A percentile compares a stretch with the other conserved stretches of the same genome.
Evolutionary conservation across 129 eudicot species (phyloP).

Genomic region (Cynara cardunculus): DNA sequence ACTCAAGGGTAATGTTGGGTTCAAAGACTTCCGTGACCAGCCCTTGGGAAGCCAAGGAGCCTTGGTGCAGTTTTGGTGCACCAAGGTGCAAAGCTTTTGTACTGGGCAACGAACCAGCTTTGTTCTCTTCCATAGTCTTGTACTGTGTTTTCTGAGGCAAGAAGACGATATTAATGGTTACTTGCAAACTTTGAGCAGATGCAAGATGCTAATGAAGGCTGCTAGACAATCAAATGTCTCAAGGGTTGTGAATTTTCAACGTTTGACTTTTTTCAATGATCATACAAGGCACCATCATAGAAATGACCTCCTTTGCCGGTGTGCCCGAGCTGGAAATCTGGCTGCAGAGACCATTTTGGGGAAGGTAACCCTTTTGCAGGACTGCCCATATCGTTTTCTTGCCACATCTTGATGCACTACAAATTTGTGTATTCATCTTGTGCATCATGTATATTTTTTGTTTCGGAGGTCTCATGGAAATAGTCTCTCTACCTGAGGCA

Average conservation of each 20-base stretch:
- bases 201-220: background rate
- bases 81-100: too few species aligned
- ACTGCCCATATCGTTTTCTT: background rate
- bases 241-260: background rate
- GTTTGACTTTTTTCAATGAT: background rate
- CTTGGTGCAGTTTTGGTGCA: too few species aligned
- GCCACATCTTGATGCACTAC: background rate
- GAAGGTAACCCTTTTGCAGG: constrained; percentile 16
- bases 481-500: background rate
- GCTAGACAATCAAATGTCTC: background rate
- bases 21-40: too few species aligned
- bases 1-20: too few species aligned
- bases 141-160: background rate
- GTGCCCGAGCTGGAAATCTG: constrained; percentile 19
- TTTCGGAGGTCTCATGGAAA: background rate
- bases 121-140: background rate
- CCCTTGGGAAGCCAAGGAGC: too few species aligned
- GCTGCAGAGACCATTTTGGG: constrained; percentile 16
- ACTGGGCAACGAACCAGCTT: too few species aligned
- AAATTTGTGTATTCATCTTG: background rate
- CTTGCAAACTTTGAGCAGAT: constrained; percentile 23
- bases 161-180: background rate
- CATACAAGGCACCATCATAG: constrained; percentile 6
- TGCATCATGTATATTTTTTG: background rate
- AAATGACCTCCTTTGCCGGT: constrained; percentile 11